Evolutionary conservation across 23 red algal genomes (phyloP).

Genomic region (Gracilaria gracilis): DNA sequence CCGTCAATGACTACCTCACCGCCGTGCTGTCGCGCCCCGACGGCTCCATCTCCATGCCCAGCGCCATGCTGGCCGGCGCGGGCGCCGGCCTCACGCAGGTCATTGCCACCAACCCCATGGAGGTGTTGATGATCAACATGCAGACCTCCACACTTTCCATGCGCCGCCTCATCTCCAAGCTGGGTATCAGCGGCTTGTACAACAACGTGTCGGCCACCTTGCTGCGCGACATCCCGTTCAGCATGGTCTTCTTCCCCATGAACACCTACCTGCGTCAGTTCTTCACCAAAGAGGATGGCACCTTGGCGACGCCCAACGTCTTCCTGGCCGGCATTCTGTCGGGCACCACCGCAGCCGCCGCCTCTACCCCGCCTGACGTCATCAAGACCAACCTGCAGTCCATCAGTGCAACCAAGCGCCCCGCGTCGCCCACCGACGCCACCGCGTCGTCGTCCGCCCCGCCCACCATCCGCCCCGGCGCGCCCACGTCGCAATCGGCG

Average conservation of each 20-base stretch:
- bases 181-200: slow-evolving; percentile 92
- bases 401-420: not conserved
- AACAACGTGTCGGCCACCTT: slow-evolving; percentile 76
- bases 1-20: slow-evolving; percentile 91
- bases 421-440: not conserved
- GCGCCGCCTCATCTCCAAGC: slow-evolving; percentile 24
- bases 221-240: slow-evolving; percentile 92
- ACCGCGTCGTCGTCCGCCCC: not conserved
- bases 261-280: slow-evolving; percentile 60
- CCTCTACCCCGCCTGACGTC: slow-evolving; percentile 91
- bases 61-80: slow-evolving; percentile 81
- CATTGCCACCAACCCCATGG: slow-evolving; percentile 96
- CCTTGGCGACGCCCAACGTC: slow-evolving; percentile 65
- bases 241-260: slow-evolving; percentile 91
- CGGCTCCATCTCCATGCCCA: slow-evolving; percentile 58
- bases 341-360: slow-evolving; percentile 77
- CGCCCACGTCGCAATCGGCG: slow-evolving; percentile 3
- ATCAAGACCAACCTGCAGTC: slow-evolving; percentile 91
- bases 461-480: not conserved
- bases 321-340: slow-evolving; percentile 82
- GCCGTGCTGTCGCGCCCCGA: slow-evolving; percentile 60
- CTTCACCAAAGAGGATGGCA: slow-evolving; percentile 44
- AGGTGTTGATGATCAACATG: slow-evolving; percentile 98
- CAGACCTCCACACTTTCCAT: slow-evolving; percentile 63
- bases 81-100: slow-evolving; percentile 95